Base-by-base conservation (phyloP, 139 green algal genomes). In the Desmodesmus armatus region DNA sequence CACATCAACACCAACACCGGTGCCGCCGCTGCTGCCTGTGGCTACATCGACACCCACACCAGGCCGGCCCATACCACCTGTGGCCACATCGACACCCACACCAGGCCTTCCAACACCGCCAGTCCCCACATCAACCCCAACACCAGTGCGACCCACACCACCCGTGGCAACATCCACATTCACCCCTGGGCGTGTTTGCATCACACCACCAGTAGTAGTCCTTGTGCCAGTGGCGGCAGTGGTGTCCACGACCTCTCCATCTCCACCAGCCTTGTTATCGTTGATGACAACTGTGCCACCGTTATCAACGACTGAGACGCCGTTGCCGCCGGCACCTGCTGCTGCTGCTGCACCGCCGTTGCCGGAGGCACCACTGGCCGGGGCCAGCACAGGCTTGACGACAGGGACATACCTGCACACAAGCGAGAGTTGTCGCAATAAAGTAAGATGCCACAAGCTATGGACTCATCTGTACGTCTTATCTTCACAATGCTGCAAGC, bases 351-450 rank as follows among this genome's bases (percentile, higher is more conserved):
- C 41, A 3, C 25, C 49, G 23, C 47, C 21, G 3, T 39, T 31
- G 31, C 49, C 21, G 29, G n/a, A n/a, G n/a, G n/a, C 73, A 69
- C 19, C 41, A 35, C 1, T 4, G 6, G 15, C 67, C 67, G 37
- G 47, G 33, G 44, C 19, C 44, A 49, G 7, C 23, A 13, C 73
- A 67, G 44, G 3, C 21, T 60, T 80, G 13, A 41, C 25, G 23
- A 31, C 31, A 15, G 73, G 73, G 23, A 80, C 47, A 44, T 80
- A 80, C 19, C 13, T 80, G n/a, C n/a, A n/a, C n/a, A n/a, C n/a
- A n/a, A n/a, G n/a, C n/a, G n/a, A n/a, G n/a, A n/a, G n/a, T n/a
- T n/a, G n/a, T n/a, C n/a, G n/a, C n/a, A n/a, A n/a, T n/a, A n/a
- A n/a, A n/a, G n/a, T n/a, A n/a, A n/a, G n/a, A n/a, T n/a, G n/a